Conservation (phyloP, 768 basidiomycete species). For the Tremella mesenterica region DNA sequence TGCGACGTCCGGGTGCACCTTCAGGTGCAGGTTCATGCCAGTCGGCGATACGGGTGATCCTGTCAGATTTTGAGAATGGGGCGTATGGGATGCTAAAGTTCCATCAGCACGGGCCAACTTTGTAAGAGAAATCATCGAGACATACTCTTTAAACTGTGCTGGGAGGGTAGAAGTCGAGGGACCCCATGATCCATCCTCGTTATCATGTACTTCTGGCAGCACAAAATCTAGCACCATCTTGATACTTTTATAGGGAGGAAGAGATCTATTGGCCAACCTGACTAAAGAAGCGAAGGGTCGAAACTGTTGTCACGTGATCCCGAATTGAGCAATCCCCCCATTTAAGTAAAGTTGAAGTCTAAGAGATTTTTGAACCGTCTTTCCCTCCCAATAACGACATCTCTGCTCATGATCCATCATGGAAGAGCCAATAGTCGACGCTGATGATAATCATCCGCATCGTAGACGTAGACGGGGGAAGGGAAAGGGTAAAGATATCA, state of each 20-base stretch:
- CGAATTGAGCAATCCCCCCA: background rate
- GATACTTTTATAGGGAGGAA: background rate
- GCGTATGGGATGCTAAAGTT: conserved; percentile 73
- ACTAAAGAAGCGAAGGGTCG: conserved; percentile 3
- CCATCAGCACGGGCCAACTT: background rate
- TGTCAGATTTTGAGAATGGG: conserved; percentile 97
- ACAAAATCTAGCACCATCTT: conserved; percentile 51
- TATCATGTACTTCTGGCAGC: conserved; percentile 79
- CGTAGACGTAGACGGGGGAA: no score
- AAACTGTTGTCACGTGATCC: background rate
- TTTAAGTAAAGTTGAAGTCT: no score
- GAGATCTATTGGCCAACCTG: no score
- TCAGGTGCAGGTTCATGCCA: conserved; percentile 59
- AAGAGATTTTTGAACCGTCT: no score
- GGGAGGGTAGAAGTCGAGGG: conserved; percentile 52
- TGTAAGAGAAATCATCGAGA: conserved; percentile 1
- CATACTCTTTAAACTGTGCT: conserved; percentile 76
- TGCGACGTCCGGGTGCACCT: conserved; percentile 26
- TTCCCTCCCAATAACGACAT: no score
- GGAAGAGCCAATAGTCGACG: no score
- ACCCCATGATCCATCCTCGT: conserved; percentile 82
- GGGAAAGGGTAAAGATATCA: no score
- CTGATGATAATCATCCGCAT: no score
- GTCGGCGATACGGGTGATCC: conserved; percentile 93
- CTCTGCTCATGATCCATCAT: no score